Base-by-base conservation (phyloP, 345 rosid genomes). In the Linum trigynum region DNA sequence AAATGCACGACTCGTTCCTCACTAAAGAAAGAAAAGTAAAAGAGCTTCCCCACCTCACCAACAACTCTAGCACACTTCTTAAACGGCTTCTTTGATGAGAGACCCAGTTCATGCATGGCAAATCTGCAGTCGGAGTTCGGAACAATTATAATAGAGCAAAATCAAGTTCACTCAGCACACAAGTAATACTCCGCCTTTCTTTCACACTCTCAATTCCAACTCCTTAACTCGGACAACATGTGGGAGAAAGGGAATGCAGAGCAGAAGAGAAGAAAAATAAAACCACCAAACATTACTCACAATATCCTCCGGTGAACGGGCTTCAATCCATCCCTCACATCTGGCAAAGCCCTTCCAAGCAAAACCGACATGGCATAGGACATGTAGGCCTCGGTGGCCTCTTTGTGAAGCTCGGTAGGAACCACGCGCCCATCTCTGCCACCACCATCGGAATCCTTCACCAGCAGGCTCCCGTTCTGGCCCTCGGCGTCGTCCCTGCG, bases 1-100 rank as follows among this genome's bases (percentile, higher is more conserved):
- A 48, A 48, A 48, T 48, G 53, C 53, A 48, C 0, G 14, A 1
- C 14, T 48, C 53, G 51, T 10, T 12, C 42, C 7, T 56, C 12
- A 9, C 32, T 57, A 39, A n/a, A 55, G 50, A 0, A 7, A 3
- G 43, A 37, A 55, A 35, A 45, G 32, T 40, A 37, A 55, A 65
- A 48, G 38, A 63, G 53, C 36, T 42, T 38, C 1, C 70, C 67
- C 39, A 90, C 98, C 97, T 92, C 98, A 71, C 98, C 98, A 67
- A 92, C 98, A 72, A 92, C 97, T 79, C 98, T 84, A 38, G 98
- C 98, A 79, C 96, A 90, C 78, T 92, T 92, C 83, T 85, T 92
- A 82, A 85, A 92, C 10, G 98, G 97, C 67, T 86, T 92, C 56
- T 80, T 86, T 0, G 97, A 92, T 35, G 94, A 79, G 76, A 92